Evolutionary conservation across 202 grass and related monocot genomes (phyloP), one percentile per base, ranked within the genome.

Genomic region (Cymbopogon flexuosus): DNA sequence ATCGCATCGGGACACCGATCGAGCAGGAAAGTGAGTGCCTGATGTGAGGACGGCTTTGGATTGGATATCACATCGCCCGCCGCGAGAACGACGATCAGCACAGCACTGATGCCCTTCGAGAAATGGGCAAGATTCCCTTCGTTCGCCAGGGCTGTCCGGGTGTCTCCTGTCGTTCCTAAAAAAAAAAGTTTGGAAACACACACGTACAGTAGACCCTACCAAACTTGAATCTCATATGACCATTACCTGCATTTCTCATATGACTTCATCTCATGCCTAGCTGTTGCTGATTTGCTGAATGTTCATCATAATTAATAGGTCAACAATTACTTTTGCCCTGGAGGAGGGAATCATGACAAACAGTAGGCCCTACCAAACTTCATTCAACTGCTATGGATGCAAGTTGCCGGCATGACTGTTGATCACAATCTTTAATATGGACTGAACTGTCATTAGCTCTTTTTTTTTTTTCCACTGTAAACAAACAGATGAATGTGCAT

Each of bases 81-180:
- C 42, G 27, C 34, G 52, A 57, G 62, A 81, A 43, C 37, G 73
- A 65, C 4, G 40, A 46, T 82, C 64, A 82, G n/a, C 40, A 14
- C 4, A 31, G 45, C 65, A 66, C n/a, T 15, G 27, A 73, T 69
- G 60, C 51, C 0, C 69, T 75, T 75, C 12, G 31, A 73, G 43
- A 84, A 75, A 81, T 16, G 81, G 76, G 60, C 34, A 43, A 75
- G 80, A 72, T 76, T 84, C 84, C 77, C 81, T 57, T 47, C 67
- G 69, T 33, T 33, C 31, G 31, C 42, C 80, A 68, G 16, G 80
- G 41, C 59, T 69, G 63, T 45, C 27, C 27, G 27, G 27, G 27
- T 27, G 27, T 27, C 27, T 27, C 76, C 34, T 75, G 34, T 69
- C 76, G 37, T 30, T 78, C 30, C 3, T 33, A 49, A 30, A 16